phyloP scores from a whole-genome alignment of 768 basidiomycete species.

The Scleroderma bovista region DNA sequence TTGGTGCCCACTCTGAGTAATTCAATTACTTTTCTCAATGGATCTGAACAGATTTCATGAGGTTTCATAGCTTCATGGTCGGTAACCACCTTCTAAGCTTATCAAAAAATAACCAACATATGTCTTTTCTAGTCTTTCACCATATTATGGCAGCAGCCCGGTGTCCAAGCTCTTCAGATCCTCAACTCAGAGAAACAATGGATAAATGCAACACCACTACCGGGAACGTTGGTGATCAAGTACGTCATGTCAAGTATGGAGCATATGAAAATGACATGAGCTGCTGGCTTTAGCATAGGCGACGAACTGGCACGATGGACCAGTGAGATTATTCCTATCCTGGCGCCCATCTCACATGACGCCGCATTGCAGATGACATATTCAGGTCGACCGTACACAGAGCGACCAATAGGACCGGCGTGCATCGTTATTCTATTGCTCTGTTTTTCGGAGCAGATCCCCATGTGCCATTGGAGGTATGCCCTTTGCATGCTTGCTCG shows the following conservation, averaged over 20 bases:
- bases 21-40: slow-evolving; percentile 26
- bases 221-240: slow-evolving; percentile 86
- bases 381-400: slow-evolving; percentile 91
- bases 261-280: slow-evolving; percentile 14
- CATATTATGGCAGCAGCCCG: slow-evolving; percentile 77
- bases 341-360: too few species aligned
- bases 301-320: slow-evolving; percentile 90
- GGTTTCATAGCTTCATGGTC: not conserved
- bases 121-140: slow-evolving; percentile 65
- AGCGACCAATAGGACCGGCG: slow-evolving; percentile 70
- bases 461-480: slow-evolving; percentile 71
- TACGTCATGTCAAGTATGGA: slow-evolving; percentile 25
- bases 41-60: slow-evolving; percentile 56
- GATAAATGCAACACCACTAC: slow-evolving; percentile 76
- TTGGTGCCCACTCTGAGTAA: slow-evolving; percentile 30
- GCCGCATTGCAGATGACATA: slow-evolving; percentile 55
- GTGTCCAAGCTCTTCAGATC: slow-evolving; percentile 73
- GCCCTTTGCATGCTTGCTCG: slow-evolving; percentile 9
- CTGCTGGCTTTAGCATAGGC: slow-evolving; percentile 54
- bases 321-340: slow-evolving; percentile 40
- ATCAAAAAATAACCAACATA: not conserved
- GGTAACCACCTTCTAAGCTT: not conserved
- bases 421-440: slow-evolving; percentile 76
- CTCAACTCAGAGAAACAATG: slow-evolving; percentile 71
- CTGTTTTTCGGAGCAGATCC: slow-evolving; percentile 91